These are phyloP conservation scores for Beauveria caledonica DNA, from an alignment of 2,329 filamentous ascomycete genomes.

Conservation along the genomic window DNA sequence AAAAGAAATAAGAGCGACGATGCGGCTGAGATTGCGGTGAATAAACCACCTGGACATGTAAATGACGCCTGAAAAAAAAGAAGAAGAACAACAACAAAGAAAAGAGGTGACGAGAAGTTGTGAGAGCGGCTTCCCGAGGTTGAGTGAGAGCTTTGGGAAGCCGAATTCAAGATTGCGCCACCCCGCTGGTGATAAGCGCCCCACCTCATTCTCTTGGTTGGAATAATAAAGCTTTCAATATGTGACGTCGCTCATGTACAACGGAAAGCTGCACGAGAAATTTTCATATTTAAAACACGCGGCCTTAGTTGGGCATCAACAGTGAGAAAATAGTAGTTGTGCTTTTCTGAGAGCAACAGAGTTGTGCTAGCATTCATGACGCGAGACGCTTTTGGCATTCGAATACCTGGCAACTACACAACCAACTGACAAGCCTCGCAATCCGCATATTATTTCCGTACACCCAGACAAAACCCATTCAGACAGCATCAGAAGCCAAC, in stretches of 20 bases:
- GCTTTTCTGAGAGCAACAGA: neutral
- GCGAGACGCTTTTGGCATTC: too few relatives aligned
- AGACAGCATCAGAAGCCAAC: neutral
- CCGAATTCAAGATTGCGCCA: neutral
- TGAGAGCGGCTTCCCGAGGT: neutral
- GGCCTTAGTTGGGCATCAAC: too few relatives aligned
- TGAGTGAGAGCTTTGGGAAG: neutral
- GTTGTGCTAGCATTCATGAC: neutral
- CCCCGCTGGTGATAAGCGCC: neutral
- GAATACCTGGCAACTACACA: too few relatives aligned
- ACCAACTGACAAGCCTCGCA: neutral
- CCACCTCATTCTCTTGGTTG: neutral
- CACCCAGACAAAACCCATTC: neutral
- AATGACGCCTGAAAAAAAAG: neutral
- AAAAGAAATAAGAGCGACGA: neutral
- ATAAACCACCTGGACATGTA: neutral
- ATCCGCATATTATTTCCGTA: neutral
- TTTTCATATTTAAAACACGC: neutral
- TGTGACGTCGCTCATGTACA: neutral
- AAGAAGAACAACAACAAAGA: neutral
- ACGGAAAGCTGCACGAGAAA: neutral
- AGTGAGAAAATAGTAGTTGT: neutral
- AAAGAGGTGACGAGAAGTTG: neutral
- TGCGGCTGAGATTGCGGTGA: neutral
- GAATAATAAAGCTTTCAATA: neutral